Base-by-base conservation (phyloP, 805 yeast genomes). In the Schizosaccharomyces cryophilus region DNA sequence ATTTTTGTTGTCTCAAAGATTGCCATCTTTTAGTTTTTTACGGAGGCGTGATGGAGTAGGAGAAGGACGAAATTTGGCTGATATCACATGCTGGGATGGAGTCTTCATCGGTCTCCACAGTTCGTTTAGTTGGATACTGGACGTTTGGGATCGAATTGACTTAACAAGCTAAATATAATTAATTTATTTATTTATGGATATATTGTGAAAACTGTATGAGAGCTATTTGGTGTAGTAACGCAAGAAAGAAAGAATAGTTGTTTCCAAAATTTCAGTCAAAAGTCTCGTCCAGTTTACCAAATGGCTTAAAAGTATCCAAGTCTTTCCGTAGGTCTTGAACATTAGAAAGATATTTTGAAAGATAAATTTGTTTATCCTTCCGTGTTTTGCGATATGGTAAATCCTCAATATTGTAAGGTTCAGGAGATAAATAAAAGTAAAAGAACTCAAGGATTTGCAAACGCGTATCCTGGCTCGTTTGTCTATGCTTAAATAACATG, bases 371-470 rank as follows among this genome's bases (percentile, higher is more conserved):
- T 58, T 73, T 73, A 21, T 71, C 70, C n/a, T 65, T 62, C 64
- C 67, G 71, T n/a, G 68, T 67, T 59, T 68, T 66, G 58, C 75
- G 29, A 62, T 61, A 1, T 69, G 69, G 72, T 4, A 63, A 42
- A 42, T 61, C 61, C 40, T 65, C 60, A 6, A 60, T 62, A 30
- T 61, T 51, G 24, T 61, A 42, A 11, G 71, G 65, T 67, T 80
- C 84, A 30, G 81, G 82, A 6, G 74, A 72, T 61, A 80, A 66
- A 64, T 80, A 80, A 65, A 80, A 78, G 42, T 80, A 73, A 60
- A 80, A 68, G 66, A 80, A 80, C 67, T 80, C 84, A 47, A 80
- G 72, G 9, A 77, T 72, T 66, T 79, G 79, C 64, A 79, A 77
- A 63, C 78, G 77, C 4, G 79, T 71, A 30, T 73, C 73, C 64